phyloP scores from a whole-genome alignment of 306 rosid species.

The Vigna nakashimae region DNA sequence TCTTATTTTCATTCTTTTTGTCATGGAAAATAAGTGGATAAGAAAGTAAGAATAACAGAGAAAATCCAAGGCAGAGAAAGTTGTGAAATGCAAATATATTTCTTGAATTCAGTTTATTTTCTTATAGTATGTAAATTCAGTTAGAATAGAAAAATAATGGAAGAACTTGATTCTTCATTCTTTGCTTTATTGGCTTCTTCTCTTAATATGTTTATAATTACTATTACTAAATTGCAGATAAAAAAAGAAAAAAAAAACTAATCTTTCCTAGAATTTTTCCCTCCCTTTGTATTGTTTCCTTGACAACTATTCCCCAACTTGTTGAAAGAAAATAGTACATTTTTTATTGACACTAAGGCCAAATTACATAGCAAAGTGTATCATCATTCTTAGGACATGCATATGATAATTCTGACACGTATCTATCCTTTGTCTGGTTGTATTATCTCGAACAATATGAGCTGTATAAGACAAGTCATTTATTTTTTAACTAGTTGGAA shows the following conservation, averaged over 20 bases:
- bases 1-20: background rate
- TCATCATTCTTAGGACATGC: constrained; percentile 1
- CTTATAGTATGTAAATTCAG: constrained; percentile 21
- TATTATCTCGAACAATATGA: constrained; percentile 21
- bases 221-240: background rate
- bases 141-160: background rate
- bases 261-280: constrained; percentile 11
- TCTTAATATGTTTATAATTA: background rate
- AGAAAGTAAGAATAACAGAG: constrained; percentile 11
- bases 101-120: constrained; percentile 7
- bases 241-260: too few relatives aligned
- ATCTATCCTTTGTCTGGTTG: background rate
- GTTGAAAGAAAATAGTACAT: constrained; percentile 30
- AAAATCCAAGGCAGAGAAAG: constrained; percentile 26
- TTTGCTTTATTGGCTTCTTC: constrained; percentile 5
- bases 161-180: constrained; percentile 16
- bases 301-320: constrained; percentile 6
- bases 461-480: constrained; percentile 7
- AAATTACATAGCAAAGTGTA: background rate
- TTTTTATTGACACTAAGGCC: constrained; percentile 4
- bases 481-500: constrained; percentile 18
- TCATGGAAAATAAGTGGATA: constrained; percentile 1
- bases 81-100: background rate
- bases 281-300: constrained; percentile 14
- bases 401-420: constrained; percentile 11